phyloP scores from a whole-genome alignment of 2,329 filamentous ascomycete species.

The Akanthomyces muscarius region DNA sequence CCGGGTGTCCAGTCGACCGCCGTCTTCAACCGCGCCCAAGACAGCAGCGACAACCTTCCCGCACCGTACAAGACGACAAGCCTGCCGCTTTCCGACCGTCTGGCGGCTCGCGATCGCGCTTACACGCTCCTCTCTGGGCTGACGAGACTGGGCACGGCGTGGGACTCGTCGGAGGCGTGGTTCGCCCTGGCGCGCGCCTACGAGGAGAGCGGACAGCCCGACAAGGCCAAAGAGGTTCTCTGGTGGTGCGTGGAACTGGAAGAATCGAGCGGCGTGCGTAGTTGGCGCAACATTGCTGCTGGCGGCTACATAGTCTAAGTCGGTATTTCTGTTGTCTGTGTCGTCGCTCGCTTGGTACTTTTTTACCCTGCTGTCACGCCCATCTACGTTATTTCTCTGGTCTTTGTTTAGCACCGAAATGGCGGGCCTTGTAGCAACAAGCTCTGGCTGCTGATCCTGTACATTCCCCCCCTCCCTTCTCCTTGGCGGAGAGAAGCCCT shows the following conservation, averaged over 20 bases:
- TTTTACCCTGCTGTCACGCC: not conserved
- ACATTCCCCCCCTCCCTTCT: not conserved
- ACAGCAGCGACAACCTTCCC: constrained; percentile 37
- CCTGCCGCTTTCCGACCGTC: constrained; percentile 69
- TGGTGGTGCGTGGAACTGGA: constrained; percentile 99
- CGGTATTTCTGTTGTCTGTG: not conserved
- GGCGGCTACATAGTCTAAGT: constrained; percentile 57
- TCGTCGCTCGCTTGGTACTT: not conserved
- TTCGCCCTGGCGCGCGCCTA: constrained; percentile 81
- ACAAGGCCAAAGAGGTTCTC: constrained; percentile 86
- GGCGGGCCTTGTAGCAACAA: not conserved
- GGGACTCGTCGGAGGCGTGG: constrained; percentile 94
- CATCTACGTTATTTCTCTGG: not conserved
- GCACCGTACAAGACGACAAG: constrained; percentile 55
- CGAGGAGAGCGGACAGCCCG: constrained; percentile 77
- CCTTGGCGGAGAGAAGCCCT: not conserved
- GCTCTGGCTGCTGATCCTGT: not conserved
- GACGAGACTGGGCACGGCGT: constrained; percentile 80
- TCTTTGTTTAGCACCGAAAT: not conserved
- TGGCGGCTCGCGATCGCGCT: constrained; percentile 87
- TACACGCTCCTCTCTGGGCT: constrained; percentile 77
- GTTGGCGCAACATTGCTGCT: constrained; percentile 68
- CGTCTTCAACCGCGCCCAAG: constrained; percentile 24
- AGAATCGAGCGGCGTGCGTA: constrained; percentile 73
- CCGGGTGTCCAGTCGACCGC: constrained; percentile 11